Percentiles rank a stretch among this genome's conserved stretches.
These are phyloP conservation scores for Dryas octopetala DNA, from an alignment of 306 rosid genomes.

Conservation along the genomic window DNA sequence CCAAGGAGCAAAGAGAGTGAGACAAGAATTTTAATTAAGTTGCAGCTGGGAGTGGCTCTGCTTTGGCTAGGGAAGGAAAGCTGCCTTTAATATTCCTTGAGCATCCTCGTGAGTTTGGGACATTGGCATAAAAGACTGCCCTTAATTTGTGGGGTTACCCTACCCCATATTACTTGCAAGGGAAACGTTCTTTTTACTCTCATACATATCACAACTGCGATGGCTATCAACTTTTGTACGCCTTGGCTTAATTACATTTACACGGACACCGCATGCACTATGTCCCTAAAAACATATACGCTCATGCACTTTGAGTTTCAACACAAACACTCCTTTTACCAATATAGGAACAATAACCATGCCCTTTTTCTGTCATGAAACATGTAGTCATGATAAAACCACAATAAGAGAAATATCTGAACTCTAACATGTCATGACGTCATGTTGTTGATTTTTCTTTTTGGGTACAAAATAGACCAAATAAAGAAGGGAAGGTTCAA, in stretches of 20 bases:
- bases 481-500: no score
- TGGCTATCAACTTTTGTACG: neutral
- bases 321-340: no score
- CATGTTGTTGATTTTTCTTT: no score
- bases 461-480: no score
- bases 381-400: no score
- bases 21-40: constrained; percentile 14
- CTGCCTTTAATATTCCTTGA: constrained; percentile 14
- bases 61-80: neutral
- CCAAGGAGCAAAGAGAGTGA: neutral
- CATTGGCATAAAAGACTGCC: constrained; percentile 12
- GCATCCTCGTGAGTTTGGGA: constrained; percentile 20
- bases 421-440: no score
- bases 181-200: neutral
- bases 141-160: neutral
- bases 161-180: neutral
- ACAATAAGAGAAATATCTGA: no score
- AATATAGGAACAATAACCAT: no score
- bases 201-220: neutral
- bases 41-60: neutral
- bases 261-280: neutral
- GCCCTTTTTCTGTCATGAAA: no score
- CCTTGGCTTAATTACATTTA: neutral
- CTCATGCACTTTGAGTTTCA: no score
- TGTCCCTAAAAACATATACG: no score